Evolutionary conservation across 2,329 filamentous ascomycete genomes (phyloP), one percentile per base, ranked within the genome.

Genomic region (Chrysosporium queenslandicum): DNA sequence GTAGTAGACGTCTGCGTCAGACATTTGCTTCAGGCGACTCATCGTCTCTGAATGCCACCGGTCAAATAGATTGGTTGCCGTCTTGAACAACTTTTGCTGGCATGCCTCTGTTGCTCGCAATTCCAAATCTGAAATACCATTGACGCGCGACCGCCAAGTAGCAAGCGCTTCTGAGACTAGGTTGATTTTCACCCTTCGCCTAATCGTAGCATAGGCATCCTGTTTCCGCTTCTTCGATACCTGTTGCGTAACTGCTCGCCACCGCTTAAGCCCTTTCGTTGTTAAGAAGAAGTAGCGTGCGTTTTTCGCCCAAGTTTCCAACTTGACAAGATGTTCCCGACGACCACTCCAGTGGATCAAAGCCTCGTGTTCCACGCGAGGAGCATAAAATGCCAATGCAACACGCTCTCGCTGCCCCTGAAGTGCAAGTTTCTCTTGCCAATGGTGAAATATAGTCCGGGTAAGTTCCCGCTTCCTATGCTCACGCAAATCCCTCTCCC

Each of bases 281-380:
- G 72, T 67, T n/a, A 77, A 60, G 34, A 78, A 76, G 60, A 79
- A 82, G 57, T 76, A 81, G 9, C 71, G 66, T 21, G 78, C 78
- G 61, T 78, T 73, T n/a, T 65, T 64, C 23, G 78, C 75, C 76
- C 76, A 78, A 21, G 67, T 67, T 40, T 76, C 70, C 41, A 82
- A 63, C 58, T 74, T 70, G 23, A 64, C 60, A 9, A 74, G 63
- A 56, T 78, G 71, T 14, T 70, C 64, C 11, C 60, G 56, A 45
- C 64, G 67, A 6, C 61, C 61, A 39, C 53, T 64, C 71, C 70
- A 74, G 37, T 64, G 60, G 18, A 61, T 60, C 14, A 74, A 55
- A 16, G 68, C 66, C 54, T 72, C 71, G 47, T 69, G 64, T 43
- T 64, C 61, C 20, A 73, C 58, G 20, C 68, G 68, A 21, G 70